Evolutionary conservation across 129 eudicot genomes (phyloP).

Genomic region (Centella asiatica): DNA sequence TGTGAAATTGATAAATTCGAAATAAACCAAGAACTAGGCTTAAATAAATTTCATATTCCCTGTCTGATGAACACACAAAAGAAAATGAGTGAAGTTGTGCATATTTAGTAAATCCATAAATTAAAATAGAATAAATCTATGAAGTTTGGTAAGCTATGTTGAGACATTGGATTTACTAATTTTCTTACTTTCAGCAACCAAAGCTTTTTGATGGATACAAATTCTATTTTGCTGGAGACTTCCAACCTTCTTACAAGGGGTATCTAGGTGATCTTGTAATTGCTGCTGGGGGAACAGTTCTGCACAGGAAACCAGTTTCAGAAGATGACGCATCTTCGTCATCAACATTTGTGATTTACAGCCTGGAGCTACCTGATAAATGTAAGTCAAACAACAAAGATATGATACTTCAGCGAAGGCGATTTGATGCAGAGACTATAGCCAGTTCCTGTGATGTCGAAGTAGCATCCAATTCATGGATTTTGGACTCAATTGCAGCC

Average conservation of each 20-base stretch:
- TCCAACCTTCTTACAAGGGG: conserved; percentile 64
- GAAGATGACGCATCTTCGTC: conserved; percentile 17
- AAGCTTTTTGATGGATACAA: conserved; percentile 49
- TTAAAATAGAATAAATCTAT: too few species aligned
- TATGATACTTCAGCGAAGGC: conserved; percentile 31
- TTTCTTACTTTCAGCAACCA: conserved; percentile 55
- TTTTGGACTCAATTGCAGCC: conserved; percentile 76
- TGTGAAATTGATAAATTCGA: too few species aligned
- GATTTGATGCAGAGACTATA: conserved; percentile 51
- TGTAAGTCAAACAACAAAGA: conserved; percentile 25
- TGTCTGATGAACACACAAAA: not conserved
- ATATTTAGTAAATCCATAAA: not conserved
- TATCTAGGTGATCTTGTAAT: conserved; percentile 71
- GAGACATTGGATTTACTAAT: not conserved
- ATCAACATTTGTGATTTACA: conserved; percentile 47
- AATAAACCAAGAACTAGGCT: too few species aligned
- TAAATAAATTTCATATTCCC: too few species aligned
- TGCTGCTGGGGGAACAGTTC: conserved; percentile 82
- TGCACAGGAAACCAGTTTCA: conserved; percentile 71
- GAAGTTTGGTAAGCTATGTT: not conserved
- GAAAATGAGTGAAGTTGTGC: not conserved
- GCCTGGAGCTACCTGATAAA: conserved; percentile 62
- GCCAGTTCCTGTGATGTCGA: conserved; percentile 54
- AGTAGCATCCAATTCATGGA: conserved; percentile 80
- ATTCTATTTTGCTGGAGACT: conserved; percentile 74